Percentiles rank a stretch among this genome's conserved stretches.
Conservation (phyloP, 768 basidiomycete genomes). For the Sarcodon sp. region DNA sequence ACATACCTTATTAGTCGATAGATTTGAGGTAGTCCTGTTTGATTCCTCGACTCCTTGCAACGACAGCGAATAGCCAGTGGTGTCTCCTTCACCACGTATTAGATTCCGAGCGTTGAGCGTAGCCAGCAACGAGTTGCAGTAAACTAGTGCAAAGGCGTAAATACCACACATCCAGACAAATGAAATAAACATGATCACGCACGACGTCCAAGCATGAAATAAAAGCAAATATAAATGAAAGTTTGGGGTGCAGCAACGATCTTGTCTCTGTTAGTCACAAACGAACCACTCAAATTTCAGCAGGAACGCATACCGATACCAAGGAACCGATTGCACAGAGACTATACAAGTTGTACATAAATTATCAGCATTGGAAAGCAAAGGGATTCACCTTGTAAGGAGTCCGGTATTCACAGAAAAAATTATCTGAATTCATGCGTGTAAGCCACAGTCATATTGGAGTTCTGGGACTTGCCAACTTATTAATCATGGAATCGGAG, state of each 20-base stretch:
- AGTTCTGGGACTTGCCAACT: slow-evolving; percentile 7
- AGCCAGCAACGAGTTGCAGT: slow-evolving; percentile 41
- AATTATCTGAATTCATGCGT: slow-evolving; percentile 17
- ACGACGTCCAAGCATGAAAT: slow-evolving; percentile 41
- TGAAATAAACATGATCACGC: slow-evolving; percentile 8
- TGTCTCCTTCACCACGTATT: slow-evolving; percentile 2
- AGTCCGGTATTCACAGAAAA: slow-evolving; percentile 29
- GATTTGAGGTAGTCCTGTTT: background rate
- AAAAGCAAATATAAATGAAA: slow-evolving; percentile 45
- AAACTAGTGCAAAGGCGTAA: slow-evolving; percentile 20
- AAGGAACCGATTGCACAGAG: slow-evolving; percentile 31
- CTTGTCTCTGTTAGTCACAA: slow-evolving; percentile 11
- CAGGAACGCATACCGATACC: slow-evolving; percentile 18
- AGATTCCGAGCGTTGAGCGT: slow-evolving; percentile 32
- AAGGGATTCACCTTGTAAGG: slow-evolving; percentile 17
- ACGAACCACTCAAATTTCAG: background rate
- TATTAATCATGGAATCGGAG: slow-evolving; percentile 33
- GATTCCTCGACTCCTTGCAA: background rate
- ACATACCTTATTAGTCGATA: background rate
- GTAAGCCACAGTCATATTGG: slow-evolving; percentile 10
- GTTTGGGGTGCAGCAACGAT: slow-evolving; percentile 34
- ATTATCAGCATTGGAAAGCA: background rate
- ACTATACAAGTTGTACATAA: background rate
- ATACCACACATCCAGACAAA: background rate
- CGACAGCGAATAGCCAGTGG: background rate